Conservation (phyloP, 2,329 filamentous ascomycete species). For the Colletotrichum theobromicola region DNA sequence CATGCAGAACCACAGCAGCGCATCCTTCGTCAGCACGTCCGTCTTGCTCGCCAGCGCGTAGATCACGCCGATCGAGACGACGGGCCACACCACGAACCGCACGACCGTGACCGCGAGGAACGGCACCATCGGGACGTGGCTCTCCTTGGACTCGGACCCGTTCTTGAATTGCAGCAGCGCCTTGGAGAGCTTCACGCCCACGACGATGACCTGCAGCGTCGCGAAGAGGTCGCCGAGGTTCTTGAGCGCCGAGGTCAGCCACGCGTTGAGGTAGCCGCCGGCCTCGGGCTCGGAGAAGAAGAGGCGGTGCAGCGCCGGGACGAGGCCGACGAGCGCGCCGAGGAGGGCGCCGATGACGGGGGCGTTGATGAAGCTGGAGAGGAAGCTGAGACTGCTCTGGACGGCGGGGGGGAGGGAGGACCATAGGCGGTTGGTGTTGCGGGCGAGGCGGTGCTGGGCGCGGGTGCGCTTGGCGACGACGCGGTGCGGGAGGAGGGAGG, state of each 20-base stretch:
- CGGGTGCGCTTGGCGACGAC: conserved; percentile 35
- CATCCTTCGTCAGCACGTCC: conserved; percentile 56
- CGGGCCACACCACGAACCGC: conserved; percentile 67
- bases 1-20: conserved; percentile 68
- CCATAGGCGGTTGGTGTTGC: conserved; percentile 9
- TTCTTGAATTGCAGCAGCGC: conserved; percentile 41
- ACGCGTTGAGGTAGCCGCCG: conserved; percentile 70
- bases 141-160: conserved; percentile 34
- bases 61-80: conserved; percentile 51
- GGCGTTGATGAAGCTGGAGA: conserved; percentile 61
- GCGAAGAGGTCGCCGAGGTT: conserved; percentile 70
- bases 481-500: conserved; percentile 6
- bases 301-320: conserved; percentile 61
- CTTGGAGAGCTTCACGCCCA: conserved; percentile 68
- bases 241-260: conserved; percentile 66
- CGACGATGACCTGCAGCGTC: conserved; percentile 67
- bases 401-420: not conserved
- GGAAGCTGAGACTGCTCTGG: conserved; percentile 39
- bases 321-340: conserved; percentile 64
- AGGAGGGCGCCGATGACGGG: conserved; percentile 65
- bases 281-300: conserved; percentile 65
- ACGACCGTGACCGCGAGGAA: conserved; percentile 57
- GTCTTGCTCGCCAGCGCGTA: conserved; percentile 61
- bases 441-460: not conserved
- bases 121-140: conserved; percentile 43